These are phyloP conservation scores for Populus hybrid DNA, from an alignment of 441 rosid genomes.

Conservation along the genomic window DNA sequence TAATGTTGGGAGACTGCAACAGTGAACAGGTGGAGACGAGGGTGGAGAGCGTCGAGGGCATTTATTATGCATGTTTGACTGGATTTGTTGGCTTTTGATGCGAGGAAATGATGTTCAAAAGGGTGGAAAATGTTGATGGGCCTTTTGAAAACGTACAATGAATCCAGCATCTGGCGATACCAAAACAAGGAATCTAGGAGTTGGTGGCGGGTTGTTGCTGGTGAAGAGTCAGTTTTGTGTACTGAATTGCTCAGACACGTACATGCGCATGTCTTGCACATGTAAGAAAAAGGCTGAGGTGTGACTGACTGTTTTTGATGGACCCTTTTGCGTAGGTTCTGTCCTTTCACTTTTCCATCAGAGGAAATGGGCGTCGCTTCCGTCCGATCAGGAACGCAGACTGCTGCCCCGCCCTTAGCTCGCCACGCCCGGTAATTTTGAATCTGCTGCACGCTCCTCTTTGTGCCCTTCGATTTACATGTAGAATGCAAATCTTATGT, in stretches of 20 bases:
- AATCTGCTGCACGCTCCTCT: not conserved
- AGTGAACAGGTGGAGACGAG: not conserved
- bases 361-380: too few relatives aligned
- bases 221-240: not conserved
- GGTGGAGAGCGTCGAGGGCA: too few relatives aligned
- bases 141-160: not conserved
- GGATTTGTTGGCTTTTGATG: not conserved
- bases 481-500: too few relatives aligned
- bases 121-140: not conserved
- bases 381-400: too few relatives aligned
- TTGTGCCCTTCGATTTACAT: not conserved
- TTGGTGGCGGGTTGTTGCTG: not conserved
- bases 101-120: not conserved
- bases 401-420: not conserved
- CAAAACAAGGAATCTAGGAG: not conserved
- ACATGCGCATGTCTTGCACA: slow-evolving; percentile 14
- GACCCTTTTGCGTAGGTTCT: not conserved
- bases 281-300: not conserved
- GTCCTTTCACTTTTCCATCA: too few relatives aligned
- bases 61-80: too few relatives aligned
- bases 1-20: not conserved
- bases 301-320: too few relatives aligned
- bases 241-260: slow-evolving; percentile 4
- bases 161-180: not conserved
- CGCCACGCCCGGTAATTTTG: not conserved